Evolutionary conservation across 257 asterid species (phyloP).

Genomic region (Ilex asprella): DNA sequence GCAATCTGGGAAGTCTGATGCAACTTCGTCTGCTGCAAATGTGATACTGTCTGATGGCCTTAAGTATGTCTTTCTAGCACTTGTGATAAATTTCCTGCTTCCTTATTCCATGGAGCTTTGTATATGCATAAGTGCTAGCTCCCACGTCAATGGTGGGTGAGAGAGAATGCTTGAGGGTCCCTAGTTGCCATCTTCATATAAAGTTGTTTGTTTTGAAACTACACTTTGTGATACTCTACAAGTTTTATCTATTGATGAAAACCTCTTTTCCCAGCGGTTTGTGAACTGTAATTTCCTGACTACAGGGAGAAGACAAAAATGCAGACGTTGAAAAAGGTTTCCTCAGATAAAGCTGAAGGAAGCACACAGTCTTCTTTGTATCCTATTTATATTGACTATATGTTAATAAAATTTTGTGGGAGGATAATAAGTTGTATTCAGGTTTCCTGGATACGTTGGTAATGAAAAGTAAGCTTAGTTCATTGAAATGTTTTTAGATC

Average conservation of each 20-base stretch:
- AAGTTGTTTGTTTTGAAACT: background rate
- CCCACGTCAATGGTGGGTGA: background rate
- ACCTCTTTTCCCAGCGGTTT: slow-evolving; percentile 6
- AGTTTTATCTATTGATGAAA: slow-evolving; percentile 2
- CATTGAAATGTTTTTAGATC: slow-evolving; percentile 8
- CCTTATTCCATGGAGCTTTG: background rate
- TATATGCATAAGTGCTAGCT: background rate
- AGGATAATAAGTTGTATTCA: background rate
- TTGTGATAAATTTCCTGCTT: background rate
- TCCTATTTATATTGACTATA: slow-evolving; percentile 19
- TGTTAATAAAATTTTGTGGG: background rate
- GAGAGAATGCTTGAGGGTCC: background rate
- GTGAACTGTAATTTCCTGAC: slow-evolving; percentile 3
- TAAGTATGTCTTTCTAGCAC: slow-evolving; percentile 16
- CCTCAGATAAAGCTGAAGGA: slow-evolving; percentile 34
- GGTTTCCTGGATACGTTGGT: background rate
- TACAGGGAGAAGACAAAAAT: slow-evolving; percentile 34
- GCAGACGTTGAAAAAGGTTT: slow-evolving; percentile 30
- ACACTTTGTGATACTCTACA: background rate
- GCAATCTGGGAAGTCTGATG: slow-evolving; percentile 27
- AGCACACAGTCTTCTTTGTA: slow-evolving; percentile 33
- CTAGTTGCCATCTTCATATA: background rate
- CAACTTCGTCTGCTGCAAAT: slow-evolving; percentile 15
- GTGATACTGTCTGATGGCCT: slow-evolving; percentile 20
- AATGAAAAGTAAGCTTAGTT: background rate